phyloP scores from a whole-genome alignment of 768 basidiomycete genomes.

The Leucosporidium creatinivorum region DNA sequence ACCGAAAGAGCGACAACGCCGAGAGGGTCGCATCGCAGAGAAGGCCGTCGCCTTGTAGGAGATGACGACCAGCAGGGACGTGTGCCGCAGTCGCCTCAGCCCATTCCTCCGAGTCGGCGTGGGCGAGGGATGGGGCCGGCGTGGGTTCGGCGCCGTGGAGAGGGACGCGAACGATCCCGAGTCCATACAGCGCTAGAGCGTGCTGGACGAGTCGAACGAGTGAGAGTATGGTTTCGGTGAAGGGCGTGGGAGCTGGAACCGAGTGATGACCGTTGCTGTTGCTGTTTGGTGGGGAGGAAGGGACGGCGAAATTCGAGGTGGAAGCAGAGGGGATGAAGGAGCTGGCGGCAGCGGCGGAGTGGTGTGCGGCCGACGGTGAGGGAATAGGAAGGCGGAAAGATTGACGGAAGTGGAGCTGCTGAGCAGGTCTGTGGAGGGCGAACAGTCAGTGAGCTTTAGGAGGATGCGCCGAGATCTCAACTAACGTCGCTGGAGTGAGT shows the following conservation, averaged over 20 bases:
- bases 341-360: neutral
- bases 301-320: too few relatives aligned
- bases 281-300: too few relatives aligned
- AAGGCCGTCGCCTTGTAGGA: neutral
- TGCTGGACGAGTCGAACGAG: constrained; percentile 25
- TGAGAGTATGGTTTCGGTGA: constrained; percentile 4
- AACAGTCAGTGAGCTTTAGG: too few relatives aligned
- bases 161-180: constrained; percentile 16
- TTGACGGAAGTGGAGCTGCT: constrained; percentile 12
- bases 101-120: neutral
- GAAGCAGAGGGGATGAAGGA: neutral
- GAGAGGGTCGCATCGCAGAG: constrained; percentile 25
- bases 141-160: neutral
- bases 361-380: neutral
- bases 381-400: neutral
- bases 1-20: constrained; percentile 12
- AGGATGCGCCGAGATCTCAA: too few relatives aligned
- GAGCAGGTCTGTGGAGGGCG: neutral
- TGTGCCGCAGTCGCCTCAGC: neutral
- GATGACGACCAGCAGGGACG: neutral
- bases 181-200: constrained; percentile 24
- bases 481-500: neutral
- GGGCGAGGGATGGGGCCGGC: neutral
- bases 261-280: too few relatives aligned
- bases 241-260: too few relatives aligned